Percentiles rank a stretch among this genome's conserved stretches.
Conservation (phyloP, 129 eudicot species). For the Centaurea solstitialis region DNA sequence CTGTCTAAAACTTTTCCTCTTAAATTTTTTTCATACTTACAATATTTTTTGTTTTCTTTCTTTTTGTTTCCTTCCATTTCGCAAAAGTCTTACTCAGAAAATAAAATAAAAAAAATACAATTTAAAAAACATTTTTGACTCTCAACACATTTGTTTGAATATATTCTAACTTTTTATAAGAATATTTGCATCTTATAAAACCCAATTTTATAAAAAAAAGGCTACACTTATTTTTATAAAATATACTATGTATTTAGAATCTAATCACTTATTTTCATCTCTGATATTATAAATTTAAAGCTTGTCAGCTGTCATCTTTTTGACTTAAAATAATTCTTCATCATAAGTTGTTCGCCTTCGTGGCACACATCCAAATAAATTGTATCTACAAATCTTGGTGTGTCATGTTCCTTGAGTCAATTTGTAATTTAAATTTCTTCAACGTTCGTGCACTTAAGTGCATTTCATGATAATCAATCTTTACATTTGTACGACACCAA, state of each 20-base stretch:
- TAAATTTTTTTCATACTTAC: not conserved
- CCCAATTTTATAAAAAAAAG: no score
- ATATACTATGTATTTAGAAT: not conserved
- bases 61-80: not conserved
- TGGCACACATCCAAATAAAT: not conserved
- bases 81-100: not conserved
- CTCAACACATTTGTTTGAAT: not conserved
- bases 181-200: not conserved
- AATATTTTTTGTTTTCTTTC: not conserved
- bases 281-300: no score
- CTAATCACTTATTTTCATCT: not conserved
- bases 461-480: not conserved
- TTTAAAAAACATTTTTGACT: not conserved
- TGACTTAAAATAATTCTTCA: not conserved
- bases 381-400: not conserved
- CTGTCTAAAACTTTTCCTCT: not conserved
- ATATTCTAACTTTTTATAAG: not conserved
- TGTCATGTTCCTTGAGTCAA: not conserved
- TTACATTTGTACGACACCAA: not conserved
- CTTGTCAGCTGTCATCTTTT: not conserved
- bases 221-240: no score
- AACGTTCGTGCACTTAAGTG: not conserved
- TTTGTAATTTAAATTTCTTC: not conserved
- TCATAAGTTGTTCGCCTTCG: not conserved
- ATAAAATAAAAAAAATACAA: not conserved